phyloP scores from a whole-genome alignment of 129 eudicot genomes.

The Rutidosis leptorrhynchoides region DNA sequence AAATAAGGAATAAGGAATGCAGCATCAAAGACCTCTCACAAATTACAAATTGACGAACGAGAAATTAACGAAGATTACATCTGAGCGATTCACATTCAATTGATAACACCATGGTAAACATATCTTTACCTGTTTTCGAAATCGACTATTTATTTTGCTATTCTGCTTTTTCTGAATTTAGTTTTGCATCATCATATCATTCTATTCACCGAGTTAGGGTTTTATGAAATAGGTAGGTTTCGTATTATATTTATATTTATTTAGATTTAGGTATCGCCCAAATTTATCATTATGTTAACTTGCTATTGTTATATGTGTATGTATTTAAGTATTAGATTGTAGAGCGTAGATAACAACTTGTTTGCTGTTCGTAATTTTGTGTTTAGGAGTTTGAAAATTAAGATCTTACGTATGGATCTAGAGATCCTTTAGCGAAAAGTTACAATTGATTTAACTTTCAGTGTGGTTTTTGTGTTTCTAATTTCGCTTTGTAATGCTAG shows the following conservation, averaged over 20 bases:
- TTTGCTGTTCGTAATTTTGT: background rate
- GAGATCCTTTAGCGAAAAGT: background rate
- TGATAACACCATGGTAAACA: conserved; percentile 27
- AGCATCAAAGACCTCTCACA: background rate
- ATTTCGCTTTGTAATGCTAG: conserved; percentile 8
- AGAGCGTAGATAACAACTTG: background rate
- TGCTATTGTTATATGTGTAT: background rate
- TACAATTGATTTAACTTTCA: background rate
- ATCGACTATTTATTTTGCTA: background rate
- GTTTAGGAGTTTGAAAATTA: conserved; percentile 10
- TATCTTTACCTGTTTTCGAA: background rate
- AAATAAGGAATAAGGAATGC: conserved; percentile 25
- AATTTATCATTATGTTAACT: background rate
- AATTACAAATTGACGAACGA: conserved; percentile 20
- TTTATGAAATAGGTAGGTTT: conserved; percentile 17
- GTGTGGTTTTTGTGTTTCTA: background rate
- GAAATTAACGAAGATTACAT: conserved; percentile 19
- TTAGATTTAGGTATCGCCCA: conserved; percentile 15
- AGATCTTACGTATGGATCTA: conserved; percentile 18
- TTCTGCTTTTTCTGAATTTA: conserved; percentile 1
- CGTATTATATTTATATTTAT: background rate
- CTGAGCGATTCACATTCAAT: conserved; percentile 23
- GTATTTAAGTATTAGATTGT: background rate
- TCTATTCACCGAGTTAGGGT: conserved; percentile 16
- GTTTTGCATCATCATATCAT: conserved; percentile 1